Percentiles rank a stretch among this genome's conserved stretches.
Evolutionary conservation across 2,329 filamentous ascomycete species (phyloP).

Genomic region (Beauveria sp.): DNA sequence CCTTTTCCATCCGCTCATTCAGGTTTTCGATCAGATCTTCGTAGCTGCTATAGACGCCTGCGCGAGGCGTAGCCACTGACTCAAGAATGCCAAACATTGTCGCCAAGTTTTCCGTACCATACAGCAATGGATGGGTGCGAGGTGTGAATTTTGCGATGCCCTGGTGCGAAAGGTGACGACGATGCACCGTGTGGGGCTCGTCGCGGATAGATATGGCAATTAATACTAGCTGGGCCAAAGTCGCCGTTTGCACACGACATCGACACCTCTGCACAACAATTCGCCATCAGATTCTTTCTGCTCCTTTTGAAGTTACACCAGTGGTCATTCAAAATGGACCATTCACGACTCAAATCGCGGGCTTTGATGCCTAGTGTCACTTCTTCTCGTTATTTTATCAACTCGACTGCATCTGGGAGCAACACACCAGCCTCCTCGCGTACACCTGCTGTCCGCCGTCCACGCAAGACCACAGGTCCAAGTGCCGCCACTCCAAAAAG

Average conservation of each 20-base stretch:
- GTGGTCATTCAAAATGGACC: background rate
- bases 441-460: background rate
- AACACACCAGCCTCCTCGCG: background rate
- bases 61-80: conserved; percentile 29
- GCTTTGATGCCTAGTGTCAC: background rate
- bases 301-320: background rate
- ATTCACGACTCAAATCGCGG: background rate
- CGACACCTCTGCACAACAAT: background rate
- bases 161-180: conserved; percentile 1
- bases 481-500: background rate
- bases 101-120: conserved; percentile 21
- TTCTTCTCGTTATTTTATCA: conserved; percentile 2
- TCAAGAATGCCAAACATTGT: conserved; percentile 38
- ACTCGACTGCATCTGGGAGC: background rate
- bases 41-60: conserved; percentile 30
- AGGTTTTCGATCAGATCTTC: conserved; percentile 35
- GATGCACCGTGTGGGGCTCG: background rate
- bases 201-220: too few species aligned
- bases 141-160: background rate
- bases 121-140: conserved; percentile 13
- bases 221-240: background rate
- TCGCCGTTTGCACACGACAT: background rate
- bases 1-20: conserved; percentile 33
- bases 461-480: background rate
- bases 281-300: background rate